Evolutionary conservation across 1,284 basidiomycete genomes (phyloP), one percentile per base, ranked within the genome.

Genomic region (Boletus subluridellus): DNA sequence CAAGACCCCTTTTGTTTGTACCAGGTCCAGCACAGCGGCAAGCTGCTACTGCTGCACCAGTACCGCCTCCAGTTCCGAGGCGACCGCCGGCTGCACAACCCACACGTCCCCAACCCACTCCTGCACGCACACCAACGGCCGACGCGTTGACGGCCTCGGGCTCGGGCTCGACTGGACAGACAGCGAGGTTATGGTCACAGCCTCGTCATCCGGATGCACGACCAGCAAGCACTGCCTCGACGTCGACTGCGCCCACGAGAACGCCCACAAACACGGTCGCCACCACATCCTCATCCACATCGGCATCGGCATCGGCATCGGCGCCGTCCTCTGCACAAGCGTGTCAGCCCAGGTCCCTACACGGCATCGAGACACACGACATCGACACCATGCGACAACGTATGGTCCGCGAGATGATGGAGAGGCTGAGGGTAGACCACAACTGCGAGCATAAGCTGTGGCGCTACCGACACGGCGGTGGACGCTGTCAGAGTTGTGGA

Each of bases 371-470:
- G 42, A 12, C 17, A 5, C 8, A 39, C n/a, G 44, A 42, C 28
- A 15, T 21, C 6, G 48, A 58, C 46, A 4, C 34, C 15, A 47
- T 14, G n/a, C 64, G 65, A 39, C 61, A 62, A 21, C 54, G 58
- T n/a, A 60, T 72, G 54, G 65, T 77, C 8, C 63, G 54, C 24
- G 63, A 71, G 39, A 72, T 67, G 59, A 69, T 73, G 58, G 76
- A 77, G 1, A 57, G 64, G 15, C 65, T 77, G n/a, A 63, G 75
- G 17, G 61, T 64, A 5, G 70, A 77, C 57, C 77, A 78, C 49
- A 76, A 76, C 1, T 79, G 77, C 45, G 21, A 59, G 5, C 74
- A 77, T 34, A 24, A 5, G 5, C 30, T 9, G 1, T 77, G 74
- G 73, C 52, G 32, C 2, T 72, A 70, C 49, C 69, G 68, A 1